Base-by-base conservation (phyloP, 1,284 basidiomycete species). In the Leccinum solheimii region DNA sequence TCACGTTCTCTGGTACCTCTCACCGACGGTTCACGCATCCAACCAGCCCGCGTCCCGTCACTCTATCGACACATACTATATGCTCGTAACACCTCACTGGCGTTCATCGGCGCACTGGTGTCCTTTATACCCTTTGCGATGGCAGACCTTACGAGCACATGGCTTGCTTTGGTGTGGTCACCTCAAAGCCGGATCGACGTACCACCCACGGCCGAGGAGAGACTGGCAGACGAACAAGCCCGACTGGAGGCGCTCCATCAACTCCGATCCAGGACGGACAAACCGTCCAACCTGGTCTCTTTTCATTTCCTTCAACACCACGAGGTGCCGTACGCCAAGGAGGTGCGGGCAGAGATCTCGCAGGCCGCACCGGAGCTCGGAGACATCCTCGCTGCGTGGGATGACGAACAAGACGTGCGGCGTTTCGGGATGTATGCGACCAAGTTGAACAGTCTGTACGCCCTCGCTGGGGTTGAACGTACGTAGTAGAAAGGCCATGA, bases 41-140 rank as follows among this genome's bases (percentile, higher is more conserved):
- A 56, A 11, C 78, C 77, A 13, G 65, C 65, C 26, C 77, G 79
- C 27, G 69, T 83, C 5, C 81, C 80, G 1, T 73, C 66, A 3
- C 73, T 82, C 30, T 77, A 81, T 64, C 71, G 75, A 13, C 76
- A 82, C 52, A 75, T 79, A n/a, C 59, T 83, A 10, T 81, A 82
- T 58, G 78, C 80, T 2, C 67, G 69, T 54, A 82, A 79, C 57
- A 76, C 81, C 2, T 71, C 77, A 0, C 70, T 83, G 2, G 80
- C 78, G 5, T 82, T 83, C 68, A 72, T 79, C 36, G 79, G 79
- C 32, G 69, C 76, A 1, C 60, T 76, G 6, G 68, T 79, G 51
- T 74, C 76, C 8, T 78, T 76, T 59, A 81, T 77, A 9, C 81
- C 81, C 4, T 82, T 82, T 65, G 72, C 71, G 3, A 72, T 81